Percentiles rank a stretch among this genome's conserved stretches.
Evolutionary conservation across 768 basidiomycete species (phyloP).

Genomic region (Suillus discolor): DNA sequence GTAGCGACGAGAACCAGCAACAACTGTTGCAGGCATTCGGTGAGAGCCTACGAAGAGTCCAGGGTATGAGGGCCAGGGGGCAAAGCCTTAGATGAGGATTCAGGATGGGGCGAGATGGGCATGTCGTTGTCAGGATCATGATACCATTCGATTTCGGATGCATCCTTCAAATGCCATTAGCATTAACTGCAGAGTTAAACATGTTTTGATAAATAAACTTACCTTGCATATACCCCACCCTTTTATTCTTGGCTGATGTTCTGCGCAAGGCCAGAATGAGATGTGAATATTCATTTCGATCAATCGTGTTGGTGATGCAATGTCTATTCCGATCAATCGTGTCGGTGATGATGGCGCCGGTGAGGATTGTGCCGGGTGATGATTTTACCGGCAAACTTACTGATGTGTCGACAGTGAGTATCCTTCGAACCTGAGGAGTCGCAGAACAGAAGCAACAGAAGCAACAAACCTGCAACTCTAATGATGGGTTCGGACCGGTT

Average conservation of each 20-base stretch:
- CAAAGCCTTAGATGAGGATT: not conserved
- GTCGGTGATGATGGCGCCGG: not conserved
- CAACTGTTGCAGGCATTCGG: not conserved
- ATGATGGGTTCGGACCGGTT: not conserved
- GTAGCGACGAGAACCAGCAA: not conserved
- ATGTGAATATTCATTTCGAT: not conserved
- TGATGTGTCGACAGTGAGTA: not conserved
- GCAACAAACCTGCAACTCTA: not conserved
- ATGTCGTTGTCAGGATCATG: not conserved
- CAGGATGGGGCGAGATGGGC: no score
- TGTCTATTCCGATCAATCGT: not conserved
- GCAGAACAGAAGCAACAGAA: not conserved
- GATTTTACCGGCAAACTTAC: conserved; percentile 1
- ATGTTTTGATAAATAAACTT: not conserved
- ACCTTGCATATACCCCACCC: not conserved
- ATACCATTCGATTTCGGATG: not conserved
- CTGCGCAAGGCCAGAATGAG: not conserved
- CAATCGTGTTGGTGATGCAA: not conserved
- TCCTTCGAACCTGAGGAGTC: not conserved
- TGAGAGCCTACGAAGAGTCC: not conserved
- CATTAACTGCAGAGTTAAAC: not conserved
- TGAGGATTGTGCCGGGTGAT: not conserved
- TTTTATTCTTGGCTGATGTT: not conserved
- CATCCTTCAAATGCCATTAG: conserved; percentile 3
- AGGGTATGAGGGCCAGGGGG: not conserved